These are phyloP conservation scores for Candida ortonii DNA, from an alignment of 805 yeast species.

Conservation along the genomic window DNA sequence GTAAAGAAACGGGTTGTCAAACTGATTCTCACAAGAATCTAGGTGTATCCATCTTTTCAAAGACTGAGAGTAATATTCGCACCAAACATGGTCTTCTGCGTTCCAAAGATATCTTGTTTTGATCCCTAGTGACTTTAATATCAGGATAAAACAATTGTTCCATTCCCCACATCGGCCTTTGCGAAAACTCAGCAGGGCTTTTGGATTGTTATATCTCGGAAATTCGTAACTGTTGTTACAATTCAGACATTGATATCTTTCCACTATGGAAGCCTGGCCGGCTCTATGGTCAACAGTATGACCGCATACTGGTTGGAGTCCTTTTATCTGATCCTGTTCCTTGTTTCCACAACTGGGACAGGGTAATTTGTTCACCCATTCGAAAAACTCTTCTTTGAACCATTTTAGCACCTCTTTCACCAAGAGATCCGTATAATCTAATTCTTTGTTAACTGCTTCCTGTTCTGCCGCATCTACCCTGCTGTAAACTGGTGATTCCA, in stretches of 20 bases:
- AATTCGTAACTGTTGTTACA: constrained; percentile 55
- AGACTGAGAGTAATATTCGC: constrained; percentile 70
- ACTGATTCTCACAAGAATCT: constrained; percentile 85
- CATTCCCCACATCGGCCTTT: constrained; percentile 93
- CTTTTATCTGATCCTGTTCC: constrained; percentile 38
- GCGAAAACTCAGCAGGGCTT: constrained; percentile 55
- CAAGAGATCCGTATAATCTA: constrained; percentile 53
- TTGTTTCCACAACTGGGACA: constrained; percentile 52
- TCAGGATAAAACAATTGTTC: constrained; percentile 78
- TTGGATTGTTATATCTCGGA: constrained; percentile 74
- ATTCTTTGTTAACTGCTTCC: constrained; percentile 11
- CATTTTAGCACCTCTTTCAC: constrained; percentile 58
- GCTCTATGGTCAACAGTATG: constrained; percentile 40
- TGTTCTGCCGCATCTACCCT: constrained; percentile 34
- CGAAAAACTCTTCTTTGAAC: constrained; percentile 78
- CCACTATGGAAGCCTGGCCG: constrained; percentile 57
- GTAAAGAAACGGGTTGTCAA: constrained; percentile 76
- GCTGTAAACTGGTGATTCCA: constrained; percentile 60
- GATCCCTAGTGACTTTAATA: constrained; percentile 64
- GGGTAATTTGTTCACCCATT: constrained; percentile 74
- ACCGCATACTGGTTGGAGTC: constrained; percentile 42
- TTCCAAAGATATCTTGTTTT: constrained; percentile 79
- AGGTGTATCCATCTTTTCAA: constrained; percentile 79
- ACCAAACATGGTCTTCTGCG: constrained; percentile 94
- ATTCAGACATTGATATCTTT: constrained; percentile 55